Base-by-base conservation (phyloP, 345 rosid genomes). In the Eucalyptus rudis region DNA sequence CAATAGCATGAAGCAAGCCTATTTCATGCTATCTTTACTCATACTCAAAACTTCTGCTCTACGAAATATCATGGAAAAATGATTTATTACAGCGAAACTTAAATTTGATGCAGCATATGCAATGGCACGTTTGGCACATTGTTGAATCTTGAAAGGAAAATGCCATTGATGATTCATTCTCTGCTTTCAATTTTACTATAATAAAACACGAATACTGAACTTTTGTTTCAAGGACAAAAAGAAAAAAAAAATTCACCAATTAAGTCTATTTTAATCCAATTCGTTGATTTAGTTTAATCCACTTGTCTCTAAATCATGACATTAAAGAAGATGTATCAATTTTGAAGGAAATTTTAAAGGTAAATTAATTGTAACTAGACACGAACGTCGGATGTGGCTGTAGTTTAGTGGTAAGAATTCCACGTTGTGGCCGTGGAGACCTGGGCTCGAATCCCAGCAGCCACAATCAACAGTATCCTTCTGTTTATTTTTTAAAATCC, bases 371-470 rank as follows among this genome's bases (percentile, higher is more conserved):
- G 7, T 33, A 17, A 33, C 43, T 5, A 31, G 36, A 31, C 2
- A 2, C 0, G 3, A 31, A 3, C 3, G 9, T 17, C 0, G 1
- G 1, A 86, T 13, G 95, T 92, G 95, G 95, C 93, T 94, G 96
- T 93, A 95, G 96, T 93, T 96, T 95, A 94, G 99, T 95, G 96
- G 97, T 94, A n/a, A 95, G 95, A 96, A 93, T 94, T 92, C 91
- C 94, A 94, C 94, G 95, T 95, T 94, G 96, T 97, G 96, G 96
- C 97, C 96, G 95, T 97, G 93, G 94, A 94, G 99, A 95, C 95
- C 95, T 95, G 94, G 96, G 96, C 96, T 96, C 94, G 95, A 96
- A 94, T 96, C 97, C 96, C 94, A 96, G 94, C 95, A 96, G 97
- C 97, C 96, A 94, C 96, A 95, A 5, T 19, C 1, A 6, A 6